A percentile compares a stretch with the other conserved stretches of the same genome.
Evolutionary conservation across 768 basidiomycete genomes (phyloP).

Genomic region (Psilocybe tampanensis): DNA sequence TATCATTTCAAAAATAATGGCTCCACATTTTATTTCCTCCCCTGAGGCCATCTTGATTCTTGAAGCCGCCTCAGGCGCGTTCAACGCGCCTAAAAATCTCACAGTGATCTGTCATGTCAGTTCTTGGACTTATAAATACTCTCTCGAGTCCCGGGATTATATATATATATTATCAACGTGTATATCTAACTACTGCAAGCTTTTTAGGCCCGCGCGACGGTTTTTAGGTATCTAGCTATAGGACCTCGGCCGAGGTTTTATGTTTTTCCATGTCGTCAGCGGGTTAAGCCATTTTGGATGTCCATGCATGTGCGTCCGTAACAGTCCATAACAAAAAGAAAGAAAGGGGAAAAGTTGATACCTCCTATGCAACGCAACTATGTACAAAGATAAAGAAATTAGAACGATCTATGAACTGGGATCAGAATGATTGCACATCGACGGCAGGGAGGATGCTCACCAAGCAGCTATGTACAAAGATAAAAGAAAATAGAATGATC

Average conservation of each 20-base stretch:
- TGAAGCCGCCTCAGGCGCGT: too few species aligned
- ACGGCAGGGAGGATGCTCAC: background rate
- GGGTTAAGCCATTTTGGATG: conserved; percentile 1
- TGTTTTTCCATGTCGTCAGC: conserved; percentile 16
- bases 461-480: too few species aligned
- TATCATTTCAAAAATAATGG: conserved; percentile 18
- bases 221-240: conserved; percentile 9
- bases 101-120: too few species aligned
- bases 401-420: background rate
- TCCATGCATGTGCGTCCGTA: background rate
- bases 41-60: background rate
- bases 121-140: background rate
- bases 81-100: too few species aligned
- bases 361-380: too few species aligned
- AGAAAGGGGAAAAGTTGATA: conserved; percentile 5
- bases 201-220: conserved; percentile 18
- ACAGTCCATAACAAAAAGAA: background rate
- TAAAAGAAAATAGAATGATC: background rate
- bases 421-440: background rate
- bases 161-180: background rate
- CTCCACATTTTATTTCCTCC: conserved; percentile 12
- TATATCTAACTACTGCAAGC: background rate
- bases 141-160: background rate
- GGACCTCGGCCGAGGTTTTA: conserved; percentile 16
- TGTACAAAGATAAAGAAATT: too few species aligned